Base-by-base conservation (phyloP, 2,329 filamentous ascomycete genomes). In the Lachnum nothofagi region DNA sequence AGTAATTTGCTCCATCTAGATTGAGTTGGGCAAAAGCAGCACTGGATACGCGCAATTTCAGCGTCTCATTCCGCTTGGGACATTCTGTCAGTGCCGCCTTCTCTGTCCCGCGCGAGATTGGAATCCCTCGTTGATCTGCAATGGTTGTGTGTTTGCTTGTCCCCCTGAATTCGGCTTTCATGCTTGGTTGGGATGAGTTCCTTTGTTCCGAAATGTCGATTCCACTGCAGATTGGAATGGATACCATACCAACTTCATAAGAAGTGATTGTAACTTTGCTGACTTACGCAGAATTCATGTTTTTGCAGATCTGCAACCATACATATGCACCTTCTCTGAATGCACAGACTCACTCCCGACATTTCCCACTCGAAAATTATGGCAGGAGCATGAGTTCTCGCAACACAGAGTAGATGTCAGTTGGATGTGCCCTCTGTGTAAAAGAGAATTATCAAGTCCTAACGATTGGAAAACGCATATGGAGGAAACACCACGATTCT, bases 311-410 rank as follows among this genome's bases (percentile, higher is more conserved):
- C 35, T 47, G 8, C 23, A 42, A 19, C 44, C 44, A n/a, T 47
- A 47, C 20, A 47, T 47, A 4, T 47, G 37, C 25, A 40, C 44
- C 23, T 42, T 47, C 23, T 47, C 44, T 12, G 35, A 27, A 24
- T 47, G 44, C 27, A 19, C 16, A 33, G 24, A 47, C 19, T 27
- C 23, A 5, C 37, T 47, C 27, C 17, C 10, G 5, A 40, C 37
- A 16, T 47, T 47, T 24, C 44, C 37, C 4, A 47, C 35, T 9
- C 44, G 44, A 7, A 47, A 34, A 17, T 24, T 42, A 7, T 47
- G 44, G 44, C 35, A 40, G 33, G 35, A 41, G 10, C 44, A 47
- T 14, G 35, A 41, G 39, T 47, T 47, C 35, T 39, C 35, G n/a
- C 17, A 22, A 20, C 35, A 39, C 10, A 39, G 35, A 7, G 10